Base-by-base conservation (phyloP, 768 basidiomycete genomes). In the Xanthoconium purpureum region DNA sequence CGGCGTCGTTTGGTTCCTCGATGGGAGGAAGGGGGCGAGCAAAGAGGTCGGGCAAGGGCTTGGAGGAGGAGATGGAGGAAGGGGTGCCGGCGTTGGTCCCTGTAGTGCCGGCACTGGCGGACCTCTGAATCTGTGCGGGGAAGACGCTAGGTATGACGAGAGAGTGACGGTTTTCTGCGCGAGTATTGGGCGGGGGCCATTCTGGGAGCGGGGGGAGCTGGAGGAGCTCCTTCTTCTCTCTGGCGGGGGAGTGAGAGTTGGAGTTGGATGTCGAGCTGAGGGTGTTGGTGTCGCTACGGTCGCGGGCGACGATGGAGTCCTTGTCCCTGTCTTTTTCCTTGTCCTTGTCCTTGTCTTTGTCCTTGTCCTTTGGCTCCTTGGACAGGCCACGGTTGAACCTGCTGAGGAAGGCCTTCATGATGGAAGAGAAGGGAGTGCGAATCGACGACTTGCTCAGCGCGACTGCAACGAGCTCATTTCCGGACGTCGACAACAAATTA, bases 331-430 rank as follows among this genome's bases (percentile, higher is more conserved):
- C 54, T 33, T 55, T 55, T 49, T 71, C 68, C 32, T 40, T 66
- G 18, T 67, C 66, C 18, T 36, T 73, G 38, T 77, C 71, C 53
- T 68, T 75, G 37, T 83, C 82, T 65, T 77, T 82, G 66, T 86
- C 83, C 73, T 83, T 88, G 65, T 87, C 82, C 72, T 84, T 68
- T 55, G 60, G 55, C n/a, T 71, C 70, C 46, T 72, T 88, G 66
- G 78, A 73, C 62, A 77, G 80, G 56, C 77, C 80, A 54, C 83
- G 82, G 64, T 89, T 89, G 63, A 92, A 75, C 67, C 89, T 83
- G 68, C 82, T 81, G 72, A 92, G 82, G 64, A 92, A 87, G 43
- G 91, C 90, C 80, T 91, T 92, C 90, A 93, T 93, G 71, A 71
- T 40, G 36, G 37, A 45, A 32, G 14, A 37, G 29, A 32, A 30